Conservation (phyloP, 1,284 basidiomycete species). For the Tilletia indica region DNA sequence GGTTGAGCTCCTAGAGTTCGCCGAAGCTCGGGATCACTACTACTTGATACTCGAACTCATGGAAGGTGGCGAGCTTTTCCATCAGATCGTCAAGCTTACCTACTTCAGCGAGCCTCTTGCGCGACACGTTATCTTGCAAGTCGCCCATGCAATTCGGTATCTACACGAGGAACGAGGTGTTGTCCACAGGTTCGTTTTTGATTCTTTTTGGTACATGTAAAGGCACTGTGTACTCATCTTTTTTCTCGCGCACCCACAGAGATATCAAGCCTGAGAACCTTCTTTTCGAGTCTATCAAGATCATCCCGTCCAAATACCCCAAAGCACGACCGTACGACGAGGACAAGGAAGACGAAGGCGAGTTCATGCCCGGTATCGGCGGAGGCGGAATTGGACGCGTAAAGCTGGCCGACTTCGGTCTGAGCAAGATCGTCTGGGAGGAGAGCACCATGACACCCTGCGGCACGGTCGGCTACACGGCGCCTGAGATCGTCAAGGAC, state of each 20-base stretch:
- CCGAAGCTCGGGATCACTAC: conserved; percentile 88
- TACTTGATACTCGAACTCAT: conserved; percentile 81
- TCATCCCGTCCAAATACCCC: conserved; percentile 78
- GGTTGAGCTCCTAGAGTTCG: conserved; percentile 62
- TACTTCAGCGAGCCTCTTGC: conserved; percentile 79
- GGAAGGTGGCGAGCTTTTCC: conserved; percentile 93
- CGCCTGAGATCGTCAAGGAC: conserved; percentile 99
- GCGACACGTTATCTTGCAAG: conserved; percentile 92
- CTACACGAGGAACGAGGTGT: conserved; percentile 97
- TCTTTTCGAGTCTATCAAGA: conserved; percentile 88
- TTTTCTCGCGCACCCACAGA: conserved; percentile 41
- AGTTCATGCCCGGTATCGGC: conserved; percentile 84
- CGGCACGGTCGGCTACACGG: conserved; percentile 98
- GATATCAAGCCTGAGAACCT: conserved; percentile 99
- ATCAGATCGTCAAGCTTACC: conserved; percentile 98
- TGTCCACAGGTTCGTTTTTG: conserved; percentile 71
- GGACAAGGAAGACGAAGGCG: conserved; percentile 97
- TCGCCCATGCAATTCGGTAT: conserved; percentile 90
- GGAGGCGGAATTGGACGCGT: conserved; percentile 96
- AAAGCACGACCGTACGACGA: conserved; percentile 88
- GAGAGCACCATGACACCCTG: conserved; percentile 99
- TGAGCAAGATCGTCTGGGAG: conserved; percentile 98
- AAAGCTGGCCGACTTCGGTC: conserved; percentile 98
- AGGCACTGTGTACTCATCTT: background rate
- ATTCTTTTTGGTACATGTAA: background rate